phyloP scores from a whole-genome alignment of 2,329 filamentous ascomycete species.

The Penicillium psychrosexuale region DNA sequence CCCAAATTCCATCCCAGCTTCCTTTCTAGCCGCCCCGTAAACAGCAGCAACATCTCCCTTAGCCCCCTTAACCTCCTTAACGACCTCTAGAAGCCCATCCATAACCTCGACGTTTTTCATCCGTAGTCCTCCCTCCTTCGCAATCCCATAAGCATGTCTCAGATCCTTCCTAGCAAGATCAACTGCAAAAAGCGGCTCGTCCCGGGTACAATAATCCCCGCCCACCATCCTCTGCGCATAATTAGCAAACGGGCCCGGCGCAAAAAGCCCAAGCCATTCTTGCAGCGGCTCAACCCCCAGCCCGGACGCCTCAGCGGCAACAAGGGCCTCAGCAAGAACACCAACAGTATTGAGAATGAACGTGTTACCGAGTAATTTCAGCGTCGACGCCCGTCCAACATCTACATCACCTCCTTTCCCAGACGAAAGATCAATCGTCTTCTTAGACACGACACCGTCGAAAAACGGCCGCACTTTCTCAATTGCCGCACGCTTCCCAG shows the following conservation, averaged over 20 bases:
- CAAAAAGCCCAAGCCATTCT: constrained; percentile 67
- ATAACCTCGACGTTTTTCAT: constrained; percentile 65
- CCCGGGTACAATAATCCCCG: constrained; percentile 72
- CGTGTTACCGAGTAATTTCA: constrained; percentile 84
- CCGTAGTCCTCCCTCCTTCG: constrained; percentile 58
- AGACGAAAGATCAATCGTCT: constrained; percentile 18
- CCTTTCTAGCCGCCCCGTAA: constrained; percentile 74
- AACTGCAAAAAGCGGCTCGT: constrained; percentile 77
- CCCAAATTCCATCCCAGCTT: constrained; percentile 71
- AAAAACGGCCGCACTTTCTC: constrained; percentile 67
- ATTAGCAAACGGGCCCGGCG: constrained; percentile 70
- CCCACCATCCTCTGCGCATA: constrained; percentile 72
- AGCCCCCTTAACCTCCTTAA: constrained; percentile 67
- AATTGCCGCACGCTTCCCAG: constrained; percentile 61
- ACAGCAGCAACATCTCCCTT: constrained; percentile 77
- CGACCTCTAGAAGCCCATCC: constrained; percentile 64
- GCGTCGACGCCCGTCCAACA: constrained; percentile 63
- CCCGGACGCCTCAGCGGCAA: constrained; percentile 75
- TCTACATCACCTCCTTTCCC: constrained; percentile 60
- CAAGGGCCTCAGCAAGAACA: constrained; percentile 72
- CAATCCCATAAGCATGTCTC: constrained; percentile 68
- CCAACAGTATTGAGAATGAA: constrained; percentile 82
- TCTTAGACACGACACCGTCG: constrained; percentile 63
- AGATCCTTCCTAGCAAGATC: constrained; percentile 81
- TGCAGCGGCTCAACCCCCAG: constrained; percentile 69